Conservation (phyloP, 495 filamentous ascomycete species). For the Staphylotrichum tortipilum region DNA sequence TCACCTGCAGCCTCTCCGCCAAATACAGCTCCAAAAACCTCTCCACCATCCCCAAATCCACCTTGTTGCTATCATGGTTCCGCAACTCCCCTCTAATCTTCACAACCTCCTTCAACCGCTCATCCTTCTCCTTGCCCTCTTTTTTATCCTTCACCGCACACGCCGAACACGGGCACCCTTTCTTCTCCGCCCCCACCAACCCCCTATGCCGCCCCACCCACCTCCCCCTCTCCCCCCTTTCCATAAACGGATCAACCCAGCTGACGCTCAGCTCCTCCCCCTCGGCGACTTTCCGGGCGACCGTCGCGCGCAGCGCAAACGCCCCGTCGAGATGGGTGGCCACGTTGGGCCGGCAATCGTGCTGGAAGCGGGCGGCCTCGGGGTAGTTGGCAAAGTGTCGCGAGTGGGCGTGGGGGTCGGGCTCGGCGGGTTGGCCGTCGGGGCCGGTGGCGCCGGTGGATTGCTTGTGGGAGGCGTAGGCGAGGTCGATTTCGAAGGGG, state of each 20-base stretch:
- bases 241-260: slow-evolving; percentile 22
- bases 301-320: slow-evolving; percentile 19
- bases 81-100: slow-evolving; percentile 18
- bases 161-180: slow-evolving; percentile 16
- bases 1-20: slow-evolving; percentile 21
- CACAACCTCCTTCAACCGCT: slow-evolving; percentile 18
- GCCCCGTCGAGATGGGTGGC: slow-evolving; percentile 23
- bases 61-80: slow-evolving; percentile 21
- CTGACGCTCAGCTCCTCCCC: slow-evolving; percentile 30
- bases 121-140: slow-evolving; percentile 17
- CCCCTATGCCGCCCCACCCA: slow-evolving; percentile 17
- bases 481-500: slow-evolving; percentile 28
- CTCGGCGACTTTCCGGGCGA: slow-evolving; percentile 19
- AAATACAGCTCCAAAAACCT: slow-evolving; percentile 20
- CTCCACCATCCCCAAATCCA: slow-evolving; percentile 24
- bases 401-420: slow-evolving; percentile 4
- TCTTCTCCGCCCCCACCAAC: neutral
- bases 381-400: slow-evolving; percentile 29
- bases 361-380: slow-evolving; percentile 16
- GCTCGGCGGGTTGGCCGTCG: too few species aligned
- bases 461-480: slow-evolving; percentile 1
- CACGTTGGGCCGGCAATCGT: slow-evolving; percentile 32
- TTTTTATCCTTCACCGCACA: slow-evolving; percentile 11
- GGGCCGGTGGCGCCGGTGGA: too few species aligned
- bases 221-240: slow-evolving; percentile 14